phyloP scores from a whole-genome alignment of 345 rosid species.

The Leavenworthia alabamica region DNA sequence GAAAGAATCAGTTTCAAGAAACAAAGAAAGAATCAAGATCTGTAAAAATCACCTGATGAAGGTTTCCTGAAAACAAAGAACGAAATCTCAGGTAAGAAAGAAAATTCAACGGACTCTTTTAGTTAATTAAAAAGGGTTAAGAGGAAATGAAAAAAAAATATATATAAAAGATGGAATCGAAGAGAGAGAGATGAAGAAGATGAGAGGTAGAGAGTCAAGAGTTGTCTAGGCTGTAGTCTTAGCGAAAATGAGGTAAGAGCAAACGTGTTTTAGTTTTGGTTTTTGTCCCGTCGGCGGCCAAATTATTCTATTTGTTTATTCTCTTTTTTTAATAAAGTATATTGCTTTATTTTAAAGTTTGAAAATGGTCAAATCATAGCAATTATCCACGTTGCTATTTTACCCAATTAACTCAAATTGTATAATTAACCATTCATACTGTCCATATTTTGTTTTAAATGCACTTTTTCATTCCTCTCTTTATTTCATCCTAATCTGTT shows the following conservation, averaged over 20 bases:
- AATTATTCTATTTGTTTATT: constrained; percentile 8
- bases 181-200: neutral
- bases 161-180: neutral
- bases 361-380: neutral
- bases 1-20: neutral
- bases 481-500: no score
- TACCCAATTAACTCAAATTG: neutral
- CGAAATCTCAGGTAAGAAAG: constrained; percentile 12
- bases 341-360: neutral
- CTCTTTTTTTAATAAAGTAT: neutral
- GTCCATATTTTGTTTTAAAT: no score
- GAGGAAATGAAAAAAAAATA: neutral
- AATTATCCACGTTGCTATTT: neutral
- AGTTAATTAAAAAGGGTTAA: neutral
- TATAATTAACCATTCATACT: no score
- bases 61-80: constrained; percentile 5
- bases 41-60: constrained; percentile 13
- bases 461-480: no score
- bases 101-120: neutral
- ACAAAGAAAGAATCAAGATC: constrained; percentile 5
- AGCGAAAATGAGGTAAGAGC: constrained; percentile 35
- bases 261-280: constrained; percentile 31
- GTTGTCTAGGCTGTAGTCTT: constrained; percentile 1
- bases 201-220: constrained; percentile 28
- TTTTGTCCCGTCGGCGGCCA: constrained; percentile 25